A percentile compares a stretch with the other conserved stretches of the same genome.
phyloP scores from a whole-genome alignment of 495 filamentous ascomycete genomes.

The Penicillium maclennaniae region DNA sequence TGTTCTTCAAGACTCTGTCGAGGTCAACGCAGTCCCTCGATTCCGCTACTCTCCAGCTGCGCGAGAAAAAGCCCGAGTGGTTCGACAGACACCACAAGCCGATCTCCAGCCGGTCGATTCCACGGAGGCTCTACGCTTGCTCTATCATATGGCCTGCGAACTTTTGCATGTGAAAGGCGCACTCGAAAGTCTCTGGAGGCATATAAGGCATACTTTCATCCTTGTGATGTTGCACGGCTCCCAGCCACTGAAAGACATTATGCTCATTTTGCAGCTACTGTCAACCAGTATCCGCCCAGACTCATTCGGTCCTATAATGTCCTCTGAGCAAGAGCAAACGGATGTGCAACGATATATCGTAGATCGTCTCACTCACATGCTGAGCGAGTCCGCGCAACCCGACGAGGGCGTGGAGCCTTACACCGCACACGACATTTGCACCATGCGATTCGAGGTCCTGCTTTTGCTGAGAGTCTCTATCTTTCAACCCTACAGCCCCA shows the following conservation, averaged over 20 bases:
- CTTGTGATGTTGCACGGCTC: constrained; percentile 58
- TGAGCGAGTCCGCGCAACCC: constrained; percentile 52
- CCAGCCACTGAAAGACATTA: constrained; percentile 57
- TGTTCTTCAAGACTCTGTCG: constrained; percentile 52
- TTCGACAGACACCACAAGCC: constrained; percentile 40
- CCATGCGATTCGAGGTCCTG: constrained; percentile 56
- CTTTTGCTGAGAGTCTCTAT: constrained; percentile 51
- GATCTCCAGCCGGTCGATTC: constrained; percentile 52
- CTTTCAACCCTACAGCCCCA: constrained; percentile 33
- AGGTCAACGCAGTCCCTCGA: constrained; percentile 54
- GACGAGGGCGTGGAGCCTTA: constrained; percentile 48
- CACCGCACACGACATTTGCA: constrained; percentile 45
- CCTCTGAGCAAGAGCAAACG: constrained; percentile 47
- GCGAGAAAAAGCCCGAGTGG: constrained; percentile 33
- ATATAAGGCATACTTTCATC: constrained; percentile 59
- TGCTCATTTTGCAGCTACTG: constrained; percentile 54
- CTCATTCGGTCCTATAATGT: constrained; percentile 59
- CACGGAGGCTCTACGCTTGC: constrained; percentile 51
- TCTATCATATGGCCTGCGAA: constrained; percentile 54
- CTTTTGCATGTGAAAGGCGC: constrained; percentile 40
- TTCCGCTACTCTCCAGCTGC: constrained; percentile 46
- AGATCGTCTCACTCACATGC: constrained; percentile 55
- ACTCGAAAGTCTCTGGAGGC: constrained; percentile 54
- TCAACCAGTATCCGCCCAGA: constrained; percentile 53
- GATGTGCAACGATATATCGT: constrained; percentile 57